These are phyloP conservation scores for Lactifluus piperatus DNA, from an alignment of 768 basidiomycete species.

Conservation along the genomic window DNA sequence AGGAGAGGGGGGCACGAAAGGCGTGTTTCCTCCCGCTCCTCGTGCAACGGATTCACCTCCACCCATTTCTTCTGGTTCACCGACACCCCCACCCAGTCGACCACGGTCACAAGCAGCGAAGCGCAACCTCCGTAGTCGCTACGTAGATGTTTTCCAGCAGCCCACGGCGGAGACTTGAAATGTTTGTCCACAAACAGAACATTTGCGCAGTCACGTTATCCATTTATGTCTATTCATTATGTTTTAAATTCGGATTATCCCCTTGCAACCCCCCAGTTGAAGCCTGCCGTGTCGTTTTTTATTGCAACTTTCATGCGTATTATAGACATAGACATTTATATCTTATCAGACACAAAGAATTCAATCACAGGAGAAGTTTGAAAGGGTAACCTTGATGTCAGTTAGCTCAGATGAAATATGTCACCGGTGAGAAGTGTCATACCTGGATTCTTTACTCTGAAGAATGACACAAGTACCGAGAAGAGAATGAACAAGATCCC, in stretches of 20 bases:
- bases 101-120: slow-evolving; percentile 59
- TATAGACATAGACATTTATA: slow-evolving; percentile 19
- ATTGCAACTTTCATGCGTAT: slow-evolving; percentile 12
- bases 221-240: not conserved
- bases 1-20: slow-evolving; percentile 23
- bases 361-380: slow-evolving; percentile 54
- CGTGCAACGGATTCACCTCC: slow-evolving; percentile 27
- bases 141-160: slow-evolving; percentile 85
- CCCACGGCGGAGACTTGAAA: slow-evolving; percentile 8
- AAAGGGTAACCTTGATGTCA: slow-evolving; percentile 61
- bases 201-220: not conserved
- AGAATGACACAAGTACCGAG: slow-evolving; percentile 77
- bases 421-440: not conserved
- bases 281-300: not conserved
- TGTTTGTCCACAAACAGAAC: not conserved
- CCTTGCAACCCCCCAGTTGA: not conserved
- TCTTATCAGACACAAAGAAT: slow-evolving; percentile 15
- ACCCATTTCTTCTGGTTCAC: slow-evolving; percentile 33
- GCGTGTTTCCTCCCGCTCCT: slow-evolving; percentile 26
- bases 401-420: not conserved
- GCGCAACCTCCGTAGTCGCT: slow-evolving; percentile 71
- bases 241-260: not conserved
- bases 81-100: slow-evolving; percentile 38
- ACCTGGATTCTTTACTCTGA: slow-evolving; percentile 89
- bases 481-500: slow-evolving; percentile 75